These are phyloP conservation scores for Solanum microdontum DNA, from an alignment of 257 asterid species.

Conservation along the genomic window DNA sequence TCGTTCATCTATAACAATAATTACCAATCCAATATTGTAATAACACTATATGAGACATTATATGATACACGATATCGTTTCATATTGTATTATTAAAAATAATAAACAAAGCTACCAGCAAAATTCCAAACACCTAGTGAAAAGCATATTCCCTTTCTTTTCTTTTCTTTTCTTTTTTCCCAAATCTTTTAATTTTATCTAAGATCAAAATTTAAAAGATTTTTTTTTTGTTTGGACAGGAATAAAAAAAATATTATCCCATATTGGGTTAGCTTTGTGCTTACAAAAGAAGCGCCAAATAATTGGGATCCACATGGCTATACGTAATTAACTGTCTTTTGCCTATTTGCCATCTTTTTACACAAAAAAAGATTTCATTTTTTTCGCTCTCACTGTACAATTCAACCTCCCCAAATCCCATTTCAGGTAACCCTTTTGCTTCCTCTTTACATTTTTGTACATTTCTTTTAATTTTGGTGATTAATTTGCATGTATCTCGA, in stretches of 20 bases:
- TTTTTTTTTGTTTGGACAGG: not conserved
- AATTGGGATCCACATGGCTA: conserved; percentile 18
- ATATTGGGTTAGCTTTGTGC: not conserved
- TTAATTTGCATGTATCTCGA: not conserved
- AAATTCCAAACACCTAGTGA: not conserved
- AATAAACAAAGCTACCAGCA: not conserved
- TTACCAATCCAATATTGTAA: rapidly evolving
- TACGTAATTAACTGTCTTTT: not conserved
- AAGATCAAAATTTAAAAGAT: not conserved
- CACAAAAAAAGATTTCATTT: not conserved
- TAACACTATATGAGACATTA: too few species aligned
- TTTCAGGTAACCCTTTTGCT: not conserved
- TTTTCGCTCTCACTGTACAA: not conserved
- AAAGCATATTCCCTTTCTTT: not conserved
- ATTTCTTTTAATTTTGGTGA: not conserved
- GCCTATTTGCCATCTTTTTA: not conserved
- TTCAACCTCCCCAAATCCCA: not conserved
- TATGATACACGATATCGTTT: too few species aligned
- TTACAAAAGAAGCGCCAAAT: conserved; percentile 28
- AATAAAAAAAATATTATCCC: not conserved
- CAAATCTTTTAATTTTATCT: not conserved
- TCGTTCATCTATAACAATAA: too few species aligned
- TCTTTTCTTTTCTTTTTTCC: not conserved
- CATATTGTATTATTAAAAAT: too few species aligned
- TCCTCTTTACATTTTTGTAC: not conserved